Evolutionary conservation across 345 rosid species (phyloP).

Genomic region (Noccaea bulbosa): DNA sequence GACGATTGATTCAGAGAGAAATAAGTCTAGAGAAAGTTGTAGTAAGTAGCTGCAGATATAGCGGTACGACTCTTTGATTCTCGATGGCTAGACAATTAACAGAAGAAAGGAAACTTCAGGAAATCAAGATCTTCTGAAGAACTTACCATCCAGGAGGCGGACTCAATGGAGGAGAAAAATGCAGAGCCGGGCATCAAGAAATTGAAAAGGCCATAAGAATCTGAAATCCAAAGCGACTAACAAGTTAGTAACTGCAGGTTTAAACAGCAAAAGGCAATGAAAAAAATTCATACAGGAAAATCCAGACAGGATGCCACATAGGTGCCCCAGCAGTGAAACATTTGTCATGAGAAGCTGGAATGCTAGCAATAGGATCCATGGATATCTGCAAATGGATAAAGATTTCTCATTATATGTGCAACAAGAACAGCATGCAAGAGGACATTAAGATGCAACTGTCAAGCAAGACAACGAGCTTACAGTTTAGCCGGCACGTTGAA

Average conservation of each 20-base stretch:
- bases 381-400: conserved; percentile 66
- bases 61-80: too few species aligned
- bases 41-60: too few species aligned
- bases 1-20: not conserved
- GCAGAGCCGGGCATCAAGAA: conserved; percentile 84
- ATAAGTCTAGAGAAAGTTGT: too few species aligned
- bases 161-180: conserved; percentile 74
- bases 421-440: conserved; percentile 19
- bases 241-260: conserved; percentile 23
- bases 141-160: conserved; percentile 91
- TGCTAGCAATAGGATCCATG: conserved; percentile 70
- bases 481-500: conserved; percentile 92
- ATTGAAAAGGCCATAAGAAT: conserved; percentile 83
- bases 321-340: conserved; percentile 93
- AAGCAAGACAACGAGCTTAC: conserved; percentile 51
- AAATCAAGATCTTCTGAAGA: not conserved
- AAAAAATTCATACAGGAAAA: conserved; percentile 91
- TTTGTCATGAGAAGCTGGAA: conserved; percentile 93
- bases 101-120: conserved; percentile 4
- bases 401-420: conserved; percentile 19
- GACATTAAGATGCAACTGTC: not conserved
- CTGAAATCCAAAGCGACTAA: conserved; percentile 48
- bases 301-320: conserved; percentile 94
- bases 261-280: not conserved
- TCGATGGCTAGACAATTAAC: conserved; percentile 1